Conservation (phyloP, 768 basidiomycete species). For the Xerocomellus dryophilus region DNA sequence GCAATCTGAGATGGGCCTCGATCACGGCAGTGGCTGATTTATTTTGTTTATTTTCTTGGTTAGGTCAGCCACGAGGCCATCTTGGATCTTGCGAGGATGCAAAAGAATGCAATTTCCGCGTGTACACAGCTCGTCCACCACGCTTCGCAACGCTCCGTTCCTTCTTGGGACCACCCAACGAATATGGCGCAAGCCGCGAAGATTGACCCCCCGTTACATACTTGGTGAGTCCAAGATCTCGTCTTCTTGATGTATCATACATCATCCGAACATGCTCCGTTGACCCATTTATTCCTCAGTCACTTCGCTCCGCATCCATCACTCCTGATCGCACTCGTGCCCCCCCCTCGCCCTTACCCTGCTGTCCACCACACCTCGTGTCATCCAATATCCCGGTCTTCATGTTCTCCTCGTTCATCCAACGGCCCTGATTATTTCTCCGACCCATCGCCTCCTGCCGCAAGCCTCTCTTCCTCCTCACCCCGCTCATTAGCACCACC, state of each 20-base stretch:
- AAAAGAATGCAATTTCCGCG: slow-evolving; percentile 33
- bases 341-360: slow-evolving; percentile 36
- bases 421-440: slow-evolving; percentile 42
- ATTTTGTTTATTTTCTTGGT: too few species aligned
- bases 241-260: slow-evolving; percentile 22
- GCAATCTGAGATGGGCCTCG: not conserved
- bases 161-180: slow-evolving; percentile 11
- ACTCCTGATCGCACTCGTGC: slow-evolving; percentile 32
- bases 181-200: slow-evolving; percentile 27
- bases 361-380: slow-evolving; percentile 49
- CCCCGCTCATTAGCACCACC: slow-evolving; percentile 45
- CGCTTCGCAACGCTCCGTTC: slow-evolving; percentile 15
- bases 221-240: slow-evolving; percentile 25
- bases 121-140: slow-evolving; percentile 24
- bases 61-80: slow-evolving; percentile 18
- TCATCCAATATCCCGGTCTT: slow-evolving; percentile 36
- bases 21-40: not conserved
- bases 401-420: slow-evolving; percentile 49
- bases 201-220: slow-evolving; percentile 25
- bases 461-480: slow-evolving; percentile 32
- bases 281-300: slow-evolving; percentile 32
- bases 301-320: slow-evolving; percentile 26
- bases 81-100: not conserved
- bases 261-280: slow-evolving; percentile 28
- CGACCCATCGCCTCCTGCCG: slow-evolving; percentile 39